Conservation (phyloP, 225 moss, liverwort and hornwort species). For the Climacium dendroides region DNA sequence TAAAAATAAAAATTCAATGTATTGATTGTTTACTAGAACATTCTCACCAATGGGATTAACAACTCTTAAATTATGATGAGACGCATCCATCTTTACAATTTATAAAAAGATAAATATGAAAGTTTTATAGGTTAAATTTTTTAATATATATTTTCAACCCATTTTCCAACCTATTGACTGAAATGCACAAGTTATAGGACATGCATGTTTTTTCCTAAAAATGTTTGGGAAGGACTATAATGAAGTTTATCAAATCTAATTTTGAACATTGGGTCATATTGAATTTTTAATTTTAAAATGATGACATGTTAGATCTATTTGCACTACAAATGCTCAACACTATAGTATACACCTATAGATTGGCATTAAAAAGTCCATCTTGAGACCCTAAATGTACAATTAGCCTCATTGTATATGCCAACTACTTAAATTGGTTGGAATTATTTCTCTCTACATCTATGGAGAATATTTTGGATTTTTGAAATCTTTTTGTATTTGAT, state of each 20-base stretch:
- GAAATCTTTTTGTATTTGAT: neutral
- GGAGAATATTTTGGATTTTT: neutral
- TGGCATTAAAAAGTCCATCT: accelerated
- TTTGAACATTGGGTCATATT: neutral
- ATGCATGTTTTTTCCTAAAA: too few species aligned
- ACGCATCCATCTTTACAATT: too few species aligned
- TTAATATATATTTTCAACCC: too few species aligned
- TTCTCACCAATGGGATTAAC: too few species aligned
- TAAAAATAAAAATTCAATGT: too few species aligned
- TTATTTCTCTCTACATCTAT: neutral
- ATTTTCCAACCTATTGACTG: too few species aligned
- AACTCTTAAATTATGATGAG: too few species aligned
- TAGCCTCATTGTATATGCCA: accelerated
- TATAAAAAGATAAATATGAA: too few species aligned
- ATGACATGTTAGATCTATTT: neutral
- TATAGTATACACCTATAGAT: neutral
- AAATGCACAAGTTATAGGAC: too few species aligned
- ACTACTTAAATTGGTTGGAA: neutral
- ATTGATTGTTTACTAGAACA: too few species aligned
- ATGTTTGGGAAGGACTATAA: too few species aligned
- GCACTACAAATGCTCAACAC: neutral
- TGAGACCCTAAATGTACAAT: neutral
- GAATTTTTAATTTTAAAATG: neutral
- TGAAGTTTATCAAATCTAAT: neutral
- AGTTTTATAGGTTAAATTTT: too few species aligned